Percentiles rank a stretch among this genome's conserved stretches.
Conservation (phyloP, 345 rosid genomes). For the Pistacia vera region DNA sequence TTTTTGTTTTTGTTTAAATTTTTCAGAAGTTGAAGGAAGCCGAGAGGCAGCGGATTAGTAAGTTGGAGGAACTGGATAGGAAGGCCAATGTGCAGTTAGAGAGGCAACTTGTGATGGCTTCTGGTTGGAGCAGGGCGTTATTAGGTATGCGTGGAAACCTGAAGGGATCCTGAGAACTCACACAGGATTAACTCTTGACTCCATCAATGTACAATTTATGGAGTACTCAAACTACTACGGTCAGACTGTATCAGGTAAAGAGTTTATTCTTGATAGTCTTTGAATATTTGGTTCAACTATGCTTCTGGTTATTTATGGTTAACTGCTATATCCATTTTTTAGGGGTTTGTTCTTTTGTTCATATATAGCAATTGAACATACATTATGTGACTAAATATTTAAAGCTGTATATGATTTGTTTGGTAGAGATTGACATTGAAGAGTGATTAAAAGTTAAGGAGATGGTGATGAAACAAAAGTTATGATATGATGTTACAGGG, state of each 20-base stretch:
- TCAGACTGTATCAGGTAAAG: no score
- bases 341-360: neutral
- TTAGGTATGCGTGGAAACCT: conserved; percentile 74
- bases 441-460: no score
- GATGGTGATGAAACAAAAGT: no score
- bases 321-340: neutral
- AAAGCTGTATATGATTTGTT: neutral
- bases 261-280: conserved; percentile 2
- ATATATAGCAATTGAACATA: neutral
- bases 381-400: neutral
- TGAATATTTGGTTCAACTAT: neutral
- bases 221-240: no score
- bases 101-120: conserved; percentile 93
- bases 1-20: neutral
- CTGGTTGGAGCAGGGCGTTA: conserved; percentile 81
- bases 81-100: conserved; percentile 81
- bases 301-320: neutral
- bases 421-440: no score
- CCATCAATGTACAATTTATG: conserved; percentile 78
- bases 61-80: conserved; percentile 72
- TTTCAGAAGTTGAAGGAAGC: conserved; percentile 66
- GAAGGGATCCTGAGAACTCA: conserved; percentile 79
- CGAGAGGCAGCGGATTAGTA: no score
- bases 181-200: conserved; percentile 71
- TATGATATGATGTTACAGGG: no score